Evolutionary conservation across 1,284 basidiomycete genomes (phyloP).

Genomic region (Takashimella tepidaria): DNA sequence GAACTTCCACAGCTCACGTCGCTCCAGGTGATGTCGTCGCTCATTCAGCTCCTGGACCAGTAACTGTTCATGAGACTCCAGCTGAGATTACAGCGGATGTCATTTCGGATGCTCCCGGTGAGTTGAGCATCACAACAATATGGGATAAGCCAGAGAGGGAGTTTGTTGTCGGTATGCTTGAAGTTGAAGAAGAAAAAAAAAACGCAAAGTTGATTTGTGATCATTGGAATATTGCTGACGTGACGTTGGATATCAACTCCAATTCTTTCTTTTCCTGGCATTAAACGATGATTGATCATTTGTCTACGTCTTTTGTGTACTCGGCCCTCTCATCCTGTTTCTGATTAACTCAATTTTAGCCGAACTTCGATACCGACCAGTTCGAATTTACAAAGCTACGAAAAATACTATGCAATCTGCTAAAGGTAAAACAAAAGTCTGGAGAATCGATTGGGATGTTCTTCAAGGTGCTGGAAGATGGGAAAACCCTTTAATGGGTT

Average conservation of each 20-base stretch:
- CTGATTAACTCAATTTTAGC: no score
- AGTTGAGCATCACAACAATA: conserved; percentile 22
- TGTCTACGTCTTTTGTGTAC: no score
- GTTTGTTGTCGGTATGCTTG: no score
- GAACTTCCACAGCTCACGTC: conserved; percentile 6
- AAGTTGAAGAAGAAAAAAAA: no score
- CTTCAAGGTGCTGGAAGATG: conserved; percentile 83
- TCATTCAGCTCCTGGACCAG: conserved; percentile 16
- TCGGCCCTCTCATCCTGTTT: no score
- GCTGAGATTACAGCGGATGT: conserved; percentile 38
- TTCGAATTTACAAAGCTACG: conserved; percentile 89
- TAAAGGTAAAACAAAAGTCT: conserved; percentile 74
- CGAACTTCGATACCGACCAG: conserved; percentile 77
- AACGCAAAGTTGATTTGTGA: no score
- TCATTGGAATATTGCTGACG: no score
- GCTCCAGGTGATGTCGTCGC: conserved; percentile 25
- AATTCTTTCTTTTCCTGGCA: no score
- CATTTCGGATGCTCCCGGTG: conserved; percentile 46
- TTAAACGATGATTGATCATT: no score
- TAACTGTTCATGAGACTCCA: conserved; percentile 20
- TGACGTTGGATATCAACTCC: no score
- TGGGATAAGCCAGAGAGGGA: no score
- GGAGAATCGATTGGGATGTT: conserved; percentile 94
- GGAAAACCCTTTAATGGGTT: conserved; percentile 99
- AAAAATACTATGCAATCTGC: conserved; percentile 96